Percentiles rank a stretch among this genome's conserved stretches.
phyloP scores from a whole-genome alignment of 176 grass and related monocot species.

The Oryza officinalis region DNA sequence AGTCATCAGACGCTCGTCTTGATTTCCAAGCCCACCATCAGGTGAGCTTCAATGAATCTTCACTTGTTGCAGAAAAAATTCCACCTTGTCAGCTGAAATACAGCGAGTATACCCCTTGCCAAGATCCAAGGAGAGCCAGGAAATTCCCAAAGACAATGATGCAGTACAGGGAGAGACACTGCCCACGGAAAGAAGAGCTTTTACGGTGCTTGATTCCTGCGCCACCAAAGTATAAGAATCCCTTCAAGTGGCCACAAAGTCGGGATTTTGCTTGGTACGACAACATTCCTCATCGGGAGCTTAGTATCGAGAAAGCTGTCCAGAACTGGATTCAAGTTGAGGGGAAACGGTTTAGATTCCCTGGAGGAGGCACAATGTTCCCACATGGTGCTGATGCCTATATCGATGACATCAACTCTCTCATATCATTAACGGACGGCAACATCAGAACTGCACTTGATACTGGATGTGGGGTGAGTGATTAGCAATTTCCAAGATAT shows the following conservation, averaged over 20 bases:
- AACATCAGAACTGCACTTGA: conserved; percentile 83
- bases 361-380: conserved; percentile 91
- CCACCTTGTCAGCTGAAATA: conserved; percentile 64
- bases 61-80: conserved; percentile 31
- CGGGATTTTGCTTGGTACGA: conserved; percentile 88
- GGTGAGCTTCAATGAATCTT: conserved; percentile 56
- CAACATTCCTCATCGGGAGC: conserved; percentile 87
- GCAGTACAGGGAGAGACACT: conserved; percentile 81
- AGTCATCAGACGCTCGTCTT: conserved; percentile 18
- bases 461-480: conserved; percentile 85
- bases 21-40: conserved; percentile 86
- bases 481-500: conserved; percentile 7
- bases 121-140: conserved; percentile 78
- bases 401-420: conserved; percentile 71
- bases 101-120: conserved; percentile 88
- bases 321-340: conserved; percentile 94
- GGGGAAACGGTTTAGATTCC: conserved; percentile 67
- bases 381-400: conserved; percentile 78
- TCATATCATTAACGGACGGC: conserved; percentile 60
- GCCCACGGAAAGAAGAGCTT: conserved; percentile 58
- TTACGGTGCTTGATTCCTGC: conserved; percentile 76
- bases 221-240: conserved; percentile 69
- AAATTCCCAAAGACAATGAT: conserved; percentile 71
- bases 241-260: conserved; percentile 76
- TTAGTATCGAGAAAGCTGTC: conserved; percentile 87